A percentile compares a stretch with the other conserved stretches of the same genome.
These are phyloP conservation scores for Cordyceps cateniannulata DNA, from an alignment of 2,329 filamentous ascomycete species.

Conservation along the genomic window DNA sequence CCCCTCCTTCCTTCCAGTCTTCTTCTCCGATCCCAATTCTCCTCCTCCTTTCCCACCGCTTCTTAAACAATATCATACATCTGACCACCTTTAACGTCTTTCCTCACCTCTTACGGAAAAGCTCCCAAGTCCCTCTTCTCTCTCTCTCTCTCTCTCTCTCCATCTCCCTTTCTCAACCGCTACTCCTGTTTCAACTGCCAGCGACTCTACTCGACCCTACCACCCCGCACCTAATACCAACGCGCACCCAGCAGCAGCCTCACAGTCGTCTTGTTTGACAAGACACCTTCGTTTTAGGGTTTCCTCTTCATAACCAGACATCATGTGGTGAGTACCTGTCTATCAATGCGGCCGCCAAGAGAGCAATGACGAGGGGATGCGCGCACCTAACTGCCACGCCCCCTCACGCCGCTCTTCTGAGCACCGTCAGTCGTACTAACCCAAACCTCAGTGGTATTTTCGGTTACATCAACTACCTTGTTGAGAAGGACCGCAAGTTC, in stretches of 20 bases:
- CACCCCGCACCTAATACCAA: conserved; percentile 5
- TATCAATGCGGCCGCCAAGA: neutral
- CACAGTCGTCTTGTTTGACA: neutral
- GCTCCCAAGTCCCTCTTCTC: neutral
- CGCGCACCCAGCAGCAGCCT: neutral
- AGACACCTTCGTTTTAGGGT: neutral
- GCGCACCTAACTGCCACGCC: neutral
- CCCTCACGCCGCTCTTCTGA: neutral
- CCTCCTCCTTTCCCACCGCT: neutral
- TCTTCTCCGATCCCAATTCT: neutral
- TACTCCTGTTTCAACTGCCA: neutral
- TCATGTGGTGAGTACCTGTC: conserved; percentile 5
- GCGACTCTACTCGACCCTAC: too few species aligned
- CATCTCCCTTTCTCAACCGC: neutral
- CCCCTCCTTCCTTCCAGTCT: conserved; percentile 2
- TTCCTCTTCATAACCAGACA: neutral
- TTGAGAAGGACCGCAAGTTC: conserved; percentile 96
- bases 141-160: neutral
- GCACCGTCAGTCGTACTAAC: conserved; percentile 21
- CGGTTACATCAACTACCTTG: conserved; percentile 98
- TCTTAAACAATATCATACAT: neutral
- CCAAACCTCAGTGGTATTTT: conserved; percentile 69
- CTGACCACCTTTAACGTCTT: neutral
- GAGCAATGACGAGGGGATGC: neutral
- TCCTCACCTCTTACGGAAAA: neutral